Evolutionary conservation across 2,329 filamentous ascomycete species (phyloP).

Genomic region (Byssochlamys sp.): DNA sequence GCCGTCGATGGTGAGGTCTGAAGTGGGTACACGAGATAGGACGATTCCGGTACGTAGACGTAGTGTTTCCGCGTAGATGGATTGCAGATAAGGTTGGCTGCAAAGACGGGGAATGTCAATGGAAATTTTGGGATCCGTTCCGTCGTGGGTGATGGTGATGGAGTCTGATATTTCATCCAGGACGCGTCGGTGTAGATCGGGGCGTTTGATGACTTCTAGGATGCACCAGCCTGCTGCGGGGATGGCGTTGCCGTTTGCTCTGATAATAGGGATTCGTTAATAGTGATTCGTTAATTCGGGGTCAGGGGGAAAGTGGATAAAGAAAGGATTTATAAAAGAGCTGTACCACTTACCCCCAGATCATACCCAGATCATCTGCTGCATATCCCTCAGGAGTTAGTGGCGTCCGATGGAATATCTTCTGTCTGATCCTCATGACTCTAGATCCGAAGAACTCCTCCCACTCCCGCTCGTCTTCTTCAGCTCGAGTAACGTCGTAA

Average conservation of each 20-base stretch:
- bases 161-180: slow-evolving; percentile 32
- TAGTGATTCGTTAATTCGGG: too few relatives aligned
- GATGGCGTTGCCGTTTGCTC: slow-evolving; percentile 32
- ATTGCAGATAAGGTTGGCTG: slow-evolving; percentile 32
- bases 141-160: slow-evolving; percentile 18
- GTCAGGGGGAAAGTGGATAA: too few relatives aligned
- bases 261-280: not conserved
- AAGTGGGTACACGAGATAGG: slow-evolving; percentile 6
- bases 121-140: slow-evolving; percentile 15
- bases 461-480: slow-evolving; percentile 7
- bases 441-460: slow-evolving; percentile 12
- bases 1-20: slow-evolving; percentile 6
- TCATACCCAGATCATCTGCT: slow-evolving; percentile 26
- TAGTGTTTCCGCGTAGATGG: slow-evolving; percentile 34
- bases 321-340: too few relatives aligned
- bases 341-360: slow-evolving; percentile 11
- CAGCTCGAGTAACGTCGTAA: slow-evolving; percentile 2
- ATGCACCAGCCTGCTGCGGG: slow-evolving; percentile 35
- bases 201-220: slow-evolving; percentile 32
- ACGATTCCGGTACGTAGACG: slow-evolving; percentile 29
- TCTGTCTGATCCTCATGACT: slow-evolving; percentile 11
- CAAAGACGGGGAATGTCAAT: slow-evolving; percentile 29
- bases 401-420: slow-evolving; percentile 6
- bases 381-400: slow-evolving; percentile 11
- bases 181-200: slow-evolving; percentile 29